Conservation (phyloP, 345 rosid genomes). For the Salix purpurea region DNA sequence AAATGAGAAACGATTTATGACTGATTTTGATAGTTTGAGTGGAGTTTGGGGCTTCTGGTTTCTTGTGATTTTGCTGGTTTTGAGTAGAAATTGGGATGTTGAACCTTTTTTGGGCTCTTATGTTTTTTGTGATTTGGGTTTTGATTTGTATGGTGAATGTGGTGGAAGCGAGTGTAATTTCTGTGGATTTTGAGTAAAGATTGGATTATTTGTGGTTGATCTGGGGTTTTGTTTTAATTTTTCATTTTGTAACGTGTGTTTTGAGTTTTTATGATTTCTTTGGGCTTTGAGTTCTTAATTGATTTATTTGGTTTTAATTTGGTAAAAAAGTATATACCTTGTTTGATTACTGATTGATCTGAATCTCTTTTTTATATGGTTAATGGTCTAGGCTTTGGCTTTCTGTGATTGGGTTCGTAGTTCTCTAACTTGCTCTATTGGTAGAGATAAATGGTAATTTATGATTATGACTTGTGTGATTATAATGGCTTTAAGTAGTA, state of each 20-base stretch:
- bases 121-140: not conserved
- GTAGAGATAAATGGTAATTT: not conserved
- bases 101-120: not conserved
- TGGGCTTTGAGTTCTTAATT: not conserved
- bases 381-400: not conserved
- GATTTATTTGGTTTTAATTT: not conserved
- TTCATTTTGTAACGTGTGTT: not conserved
- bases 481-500: not conserved
- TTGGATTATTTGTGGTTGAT: not conserved
- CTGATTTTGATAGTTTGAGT: too few species aligned
- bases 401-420: not conserved
- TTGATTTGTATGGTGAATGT: not conserved
- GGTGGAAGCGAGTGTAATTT: not conserved
- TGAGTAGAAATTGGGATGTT: too few species aligned
- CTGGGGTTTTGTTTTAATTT: not conserved
- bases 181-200: not conserved
- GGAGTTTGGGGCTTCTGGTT: too few species aligned
- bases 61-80: too few species aligned
- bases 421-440: not conserved
- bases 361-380: not conserved
- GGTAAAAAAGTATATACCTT: not conserved
- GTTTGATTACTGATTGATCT: not conserved
- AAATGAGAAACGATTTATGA: too few species aligned
- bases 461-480: not conserved
- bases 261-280: not conserved